These are phyloP conservation scores for Erodium trifolium DNA, from an alignment of 441 rosid genomes.

Conservation along the genomic window DNA sequence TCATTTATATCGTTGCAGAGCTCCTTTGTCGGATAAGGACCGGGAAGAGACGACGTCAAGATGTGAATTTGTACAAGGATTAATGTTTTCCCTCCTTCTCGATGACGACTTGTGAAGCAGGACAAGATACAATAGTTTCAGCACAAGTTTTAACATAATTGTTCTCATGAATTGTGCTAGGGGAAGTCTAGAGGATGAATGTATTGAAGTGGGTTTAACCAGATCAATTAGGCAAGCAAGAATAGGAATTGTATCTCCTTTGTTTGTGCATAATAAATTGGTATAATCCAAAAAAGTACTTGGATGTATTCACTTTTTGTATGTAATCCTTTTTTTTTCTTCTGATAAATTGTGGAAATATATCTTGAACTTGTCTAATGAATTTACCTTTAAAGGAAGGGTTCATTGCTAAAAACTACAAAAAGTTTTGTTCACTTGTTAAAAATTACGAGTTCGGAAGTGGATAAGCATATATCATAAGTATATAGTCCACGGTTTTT, in stretches of 20 bases:
- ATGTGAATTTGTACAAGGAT: slow-evolving; percentile 38
- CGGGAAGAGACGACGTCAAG: slow-evolving; percentile 34
- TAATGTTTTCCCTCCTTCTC: slow-evolving; percentile 35
- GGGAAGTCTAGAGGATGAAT: slow-evolving; percentile 16
- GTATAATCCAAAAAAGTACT: too few relatives aligned
- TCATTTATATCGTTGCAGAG: slow-evolving; percentile 24
- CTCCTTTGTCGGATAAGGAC: slow-evolving; percentile 36
- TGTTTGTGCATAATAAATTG: background rate
- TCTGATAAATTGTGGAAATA: too few relatives aligned
- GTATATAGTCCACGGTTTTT: too few relatives aligned
- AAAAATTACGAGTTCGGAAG: too few relatives aligned
- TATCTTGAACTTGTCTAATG: too few relatives aligned
- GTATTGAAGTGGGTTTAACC: slow-evolving; percentile 8
- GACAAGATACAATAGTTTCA: background rate
- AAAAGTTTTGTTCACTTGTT: too few relatives aligned
- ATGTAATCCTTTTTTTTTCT: too few relatives aligned
- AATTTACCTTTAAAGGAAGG: too few relatives aligned
- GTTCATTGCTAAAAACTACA: too few relatives aligned
- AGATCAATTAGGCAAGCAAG: background rate
- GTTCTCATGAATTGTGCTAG: slow-evolving; percentile 9
- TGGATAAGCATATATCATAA: too few relatives aligned
- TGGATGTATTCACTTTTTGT: too few relatives aligned
- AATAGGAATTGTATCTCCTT: background rate
- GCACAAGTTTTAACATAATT: slow-evolving; percentile 4
- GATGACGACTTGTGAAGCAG: slow-evolving; percentile 29